Conservation (phyloP, 345 rosid species). For the Anacardium occidentale region DNA sequence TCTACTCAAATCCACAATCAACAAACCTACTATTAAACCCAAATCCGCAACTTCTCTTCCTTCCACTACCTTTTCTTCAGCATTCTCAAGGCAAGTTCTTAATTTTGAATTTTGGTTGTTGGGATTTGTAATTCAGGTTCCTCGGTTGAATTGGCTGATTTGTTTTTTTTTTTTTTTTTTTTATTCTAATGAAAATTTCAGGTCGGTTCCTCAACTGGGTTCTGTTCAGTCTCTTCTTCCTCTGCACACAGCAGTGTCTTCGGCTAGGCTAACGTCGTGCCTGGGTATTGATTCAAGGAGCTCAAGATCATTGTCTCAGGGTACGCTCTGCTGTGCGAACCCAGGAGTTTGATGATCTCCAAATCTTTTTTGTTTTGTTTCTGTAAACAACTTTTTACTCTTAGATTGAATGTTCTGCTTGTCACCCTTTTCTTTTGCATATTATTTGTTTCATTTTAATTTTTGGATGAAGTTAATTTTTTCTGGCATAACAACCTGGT, state of each 20-base stretch:
- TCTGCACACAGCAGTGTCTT: conserved; percentile 69
- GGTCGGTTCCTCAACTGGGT: conserved; percentile 66
- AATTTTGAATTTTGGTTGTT: conserved; percentile 8
- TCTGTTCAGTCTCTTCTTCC: conserved; percentile 82
- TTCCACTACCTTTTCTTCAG: conserved; percentile 39
- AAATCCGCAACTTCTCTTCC: conserved; percentile 40
- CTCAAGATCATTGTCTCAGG: conserved; percentile 97
- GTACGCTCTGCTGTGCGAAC: conserved; percentile 93
- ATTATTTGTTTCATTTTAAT: background rate
- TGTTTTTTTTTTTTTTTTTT: conserved; percentile 17
- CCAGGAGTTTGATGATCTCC: conserved; percentile 87
- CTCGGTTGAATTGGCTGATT: background rate
- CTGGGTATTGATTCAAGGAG: conserved; percentile 73
- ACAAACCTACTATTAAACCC: conserved; percentile 50
- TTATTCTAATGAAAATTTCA: conserved; percentile 35
- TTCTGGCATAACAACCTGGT: background rate
- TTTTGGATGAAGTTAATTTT: background rate
- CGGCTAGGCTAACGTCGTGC: conserved; percentile 89
- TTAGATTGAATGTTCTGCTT: conserved; percentile 3
- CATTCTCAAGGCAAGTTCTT: conserved; percentile 45
- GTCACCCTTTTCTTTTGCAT: background rate
- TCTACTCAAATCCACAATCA: conserved; percentile 49
- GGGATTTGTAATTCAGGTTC: background rate
- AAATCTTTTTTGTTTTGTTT: conserved; percentile 54
- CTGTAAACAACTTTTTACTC: conserved; percentile 60